These are phyloP conservation scores for Zygosaccharomyces rouxii DNA, from an alignment of 805 yeast genomes.

Conservation along the genomic window DNA sequence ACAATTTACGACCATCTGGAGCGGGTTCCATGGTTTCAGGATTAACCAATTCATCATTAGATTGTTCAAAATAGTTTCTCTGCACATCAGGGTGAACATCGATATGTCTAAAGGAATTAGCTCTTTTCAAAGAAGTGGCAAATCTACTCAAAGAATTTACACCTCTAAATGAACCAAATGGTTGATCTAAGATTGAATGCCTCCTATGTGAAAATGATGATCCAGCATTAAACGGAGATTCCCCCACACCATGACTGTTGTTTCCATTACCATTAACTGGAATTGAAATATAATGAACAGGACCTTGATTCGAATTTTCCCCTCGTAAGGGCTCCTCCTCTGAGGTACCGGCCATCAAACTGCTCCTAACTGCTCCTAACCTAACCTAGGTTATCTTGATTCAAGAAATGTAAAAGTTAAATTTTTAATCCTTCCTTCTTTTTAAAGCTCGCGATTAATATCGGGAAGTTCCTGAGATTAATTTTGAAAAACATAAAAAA, in stretches of 20 bases:
- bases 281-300: conserved; percentile 33
- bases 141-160: conserved; percentile 68
- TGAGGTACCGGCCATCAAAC: conserved; percentile 10
- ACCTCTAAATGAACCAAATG: conserved; percentile 59
- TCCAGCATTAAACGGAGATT: conserved; percentile 7
- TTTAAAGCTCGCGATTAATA: neutral
- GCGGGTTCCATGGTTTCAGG: conserved; percentile 67
- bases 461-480: neutral
- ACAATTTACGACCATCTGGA: conserved; percentile 56
- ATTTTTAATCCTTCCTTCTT: neutral
- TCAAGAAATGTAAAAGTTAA: neutral
- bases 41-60: conserved; percentile 61
- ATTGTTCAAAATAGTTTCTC: conserved; percentile 60
- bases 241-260: conserved; percentile 6
- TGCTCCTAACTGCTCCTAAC: neutral
- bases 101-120: conserved; percentile 64
- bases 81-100: conserved; percentile 40
- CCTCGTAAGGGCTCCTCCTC: conserved; percentile 12
- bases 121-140: conserved; percentile 74
- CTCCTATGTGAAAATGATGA: conserved; percentile 25
- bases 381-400: too few relatives aligned
- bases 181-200: conserved; percentile 40
- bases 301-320: conserved; percentile 5
- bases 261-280: conserved; percentile 27
- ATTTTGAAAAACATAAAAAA: neutral